phyloP scores from a whole-genome alignment of 164 flowering plant species.

The Tetracentron sinense region DNA sequence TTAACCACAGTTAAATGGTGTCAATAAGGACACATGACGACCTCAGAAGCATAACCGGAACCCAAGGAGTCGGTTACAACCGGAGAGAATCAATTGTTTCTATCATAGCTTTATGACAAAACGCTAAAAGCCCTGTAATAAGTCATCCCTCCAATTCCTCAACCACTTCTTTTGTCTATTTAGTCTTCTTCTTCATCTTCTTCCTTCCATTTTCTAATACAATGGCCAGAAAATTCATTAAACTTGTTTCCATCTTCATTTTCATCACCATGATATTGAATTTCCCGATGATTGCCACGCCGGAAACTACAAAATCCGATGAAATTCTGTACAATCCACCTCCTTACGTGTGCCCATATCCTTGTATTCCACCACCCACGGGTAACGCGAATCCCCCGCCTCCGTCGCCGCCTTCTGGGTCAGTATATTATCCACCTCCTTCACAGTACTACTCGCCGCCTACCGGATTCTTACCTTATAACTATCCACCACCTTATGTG shows the following conservation, averaged over 20 bases:
- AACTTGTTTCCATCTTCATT: constrained; percentile 4
- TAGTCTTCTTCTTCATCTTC: neutral
- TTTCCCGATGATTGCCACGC: neutral
- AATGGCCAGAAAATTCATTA: constrained; percentile 14
- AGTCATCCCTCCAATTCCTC: neutral
- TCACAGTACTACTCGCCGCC: constrained; percentile 1
- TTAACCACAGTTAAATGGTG: too few species aligned
- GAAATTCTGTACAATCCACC: neutral
- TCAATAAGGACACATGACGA: too few species aligned
- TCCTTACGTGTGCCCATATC: constrained; percentile 15
- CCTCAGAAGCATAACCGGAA: too few species aligned
- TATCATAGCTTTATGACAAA: neutral
- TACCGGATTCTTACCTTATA: neutral
- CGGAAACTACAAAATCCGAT: neutral
- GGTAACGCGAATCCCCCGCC: constrained; percentile 2
- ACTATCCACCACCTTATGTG: neutral
- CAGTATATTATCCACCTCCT: neutral
- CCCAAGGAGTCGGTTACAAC: too few species aligned
- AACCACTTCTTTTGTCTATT: neutral
- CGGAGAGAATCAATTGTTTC: neutral
- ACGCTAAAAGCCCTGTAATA: neutral
- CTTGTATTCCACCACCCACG: constrained; percentile 21
- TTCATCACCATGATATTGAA: neutral
- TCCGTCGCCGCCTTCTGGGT: neutral
- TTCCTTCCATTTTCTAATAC: neutral